Conservation (phyloP, 2,329 filamentous ascomycete genomes). For the Trichophyton simii region DNA sequence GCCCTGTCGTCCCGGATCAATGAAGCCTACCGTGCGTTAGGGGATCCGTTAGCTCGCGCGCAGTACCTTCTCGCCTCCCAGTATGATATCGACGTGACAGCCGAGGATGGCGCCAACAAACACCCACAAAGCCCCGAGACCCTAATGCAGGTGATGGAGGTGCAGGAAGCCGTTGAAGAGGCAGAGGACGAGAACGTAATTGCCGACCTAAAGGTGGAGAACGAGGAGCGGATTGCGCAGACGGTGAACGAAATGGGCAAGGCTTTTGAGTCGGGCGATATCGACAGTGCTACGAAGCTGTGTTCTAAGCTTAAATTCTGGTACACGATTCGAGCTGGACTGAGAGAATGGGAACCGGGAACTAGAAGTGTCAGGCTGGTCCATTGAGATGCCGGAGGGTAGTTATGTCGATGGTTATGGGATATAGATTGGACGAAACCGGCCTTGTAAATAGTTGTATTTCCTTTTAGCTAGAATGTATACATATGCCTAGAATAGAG, state of each 20-base stretch:
- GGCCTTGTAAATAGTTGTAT: neutral
- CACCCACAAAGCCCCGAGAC: constrained; percentile 58
- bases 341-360: constrained; percentile 75
- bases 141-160: constrained; percentile 77
- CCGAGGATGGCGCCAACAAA: constrained; percentile 60
- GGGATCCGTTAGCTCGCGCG: constrained; percentile 65
- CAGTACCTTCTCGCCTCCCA: constrained; percentile 64
- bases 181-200: constrained; percentile 51
- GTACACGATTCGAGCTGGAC: constrained; percentile 70
- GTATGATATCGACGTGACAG: constrained; percentile 59
- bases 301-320: constrained; percentile 75
- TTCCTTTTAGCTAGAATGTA: neutral
- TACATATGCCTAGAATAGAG: neutral
- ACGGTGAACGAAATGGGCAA: constrained; percentile 51
- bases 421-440: neutral
- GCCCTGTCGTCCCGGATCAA: constrained; percentile 74
- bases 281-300: constrained; percentile 56
- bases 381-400: constrained; percentile 29
- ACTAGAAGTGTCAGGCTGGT: constrained; percentile 44
- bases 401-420: neutral
- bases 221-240: constrained; percentile 52
- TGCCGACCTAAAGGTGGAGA: constrained; percentile 52
- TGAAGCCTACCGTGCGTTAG: constrained; percentile 77
- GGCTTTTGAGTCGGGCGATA: constrained; percentile 54
- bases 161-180: constrained; percentile 61